Conservation (phyloP, 2,329 filamentous ascomycete genomes). For the Pseudogymnoascus sp. region DNA sequence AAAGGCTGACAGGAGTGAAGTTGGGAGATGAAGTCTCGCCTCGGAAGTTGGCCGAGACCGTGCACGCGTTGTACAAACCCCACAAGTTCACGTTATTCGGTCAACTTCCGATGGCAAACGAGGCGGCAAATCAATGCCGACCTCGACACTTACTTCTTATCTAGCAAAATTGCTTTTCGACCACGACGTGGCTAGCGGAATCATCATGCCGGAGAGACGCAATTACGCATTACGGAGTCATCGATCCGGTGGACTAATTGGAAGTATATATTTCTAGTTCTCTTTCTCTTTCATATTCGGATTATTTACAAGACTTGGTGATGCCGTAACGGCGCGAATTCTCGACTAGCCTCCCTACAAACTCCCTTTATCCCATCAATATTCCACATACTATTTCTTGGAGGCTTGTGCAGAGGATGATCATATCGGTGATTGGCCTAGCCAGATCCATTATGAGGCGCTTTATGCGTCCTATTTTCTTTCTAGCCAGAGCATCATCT, state of each 20-base stretch:
- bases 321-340: neutral
- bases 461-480: constrained; percentile 5
- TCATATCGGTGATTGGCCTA: neutral
- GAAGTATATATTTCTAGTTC: neutral
- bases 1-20: neutral
- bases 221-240: constrained; percentile 5
- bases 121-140: constrained; percentile 3
- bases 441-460: constrained; percentile 5
- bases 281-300: neutral
- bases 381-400: neutral
- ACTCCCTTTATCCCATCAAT: neutral
- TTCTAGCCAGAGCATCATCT: constrained; percentile 1
- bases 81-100: neutral
- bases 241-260: neutral
- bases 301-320: neutral
- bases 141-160: neutral
- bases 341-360: neutral
- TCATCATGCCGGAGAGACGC: neutral
- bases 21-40: constrained; percentile 3
- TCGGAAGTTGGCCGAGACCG: constrained; percentile 9
- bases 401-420: neutral
- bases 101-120: constrained; percentile 7
- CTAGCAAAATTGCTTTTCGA: neutral
- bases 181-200: neutral
- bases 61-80: neutral